Evolutionary conservation across 2,329 filamentous ascomycete genomes (phyloP).

Genomic region (Diplodia mutila): DNA sequence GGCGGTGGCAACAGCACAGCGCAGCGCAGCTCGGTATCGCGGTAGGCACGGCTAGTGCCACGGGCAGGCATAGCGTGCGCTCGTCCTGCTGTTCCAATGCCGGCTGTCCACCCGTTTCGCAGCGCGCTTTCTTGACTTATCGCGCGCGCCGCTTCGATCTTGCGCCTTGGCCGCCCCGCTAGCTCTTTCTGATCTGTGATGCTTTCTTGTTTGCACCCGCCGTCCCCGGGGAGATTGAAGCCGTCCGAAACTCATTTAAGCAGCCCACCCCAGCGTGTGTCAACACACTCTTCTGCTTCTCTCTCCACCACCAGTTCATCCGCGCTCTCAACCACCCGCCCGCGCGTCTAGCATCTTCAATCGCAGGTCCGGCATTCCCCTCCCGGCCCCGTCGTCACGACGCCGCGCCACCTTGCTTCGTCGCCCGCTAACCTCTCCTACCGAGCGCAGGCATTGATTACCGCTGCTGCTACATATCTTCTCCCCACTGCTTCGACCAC

Average conservation of each 20-base stretch:
- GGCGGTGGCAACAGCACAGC: conserved; percentile 7
- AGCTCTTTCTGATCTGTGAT: conserved; percentile 27
- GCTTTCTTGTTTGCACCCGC: conserved; percentile 22
- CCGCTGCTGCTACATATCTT: background rate
- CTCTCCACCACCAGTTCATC: conserved; percentile 17
- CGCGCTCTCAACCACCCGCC: background rate
- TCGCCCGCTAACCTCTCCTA: background rate
- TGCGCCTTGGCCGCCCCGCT: conserved; percentile 17
- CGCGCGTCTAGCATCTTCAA: conserved; percentile 23
- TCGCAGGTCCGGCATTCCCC: conserved; percentile 13
- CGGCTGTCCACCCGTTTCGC: conserved; percentile 4
- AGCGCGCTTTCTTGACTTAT: conserved; percentile 11
- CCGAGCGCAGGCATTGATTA: conserved; percentile 14
- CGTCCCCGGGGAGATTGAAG: conserved; percentile 22
- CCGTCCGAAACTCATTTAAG: conserved; percentile 25
- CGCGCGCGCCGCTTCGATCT: conserved; percentile 15
- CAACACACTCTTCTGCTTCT: conserved; percentile 11
- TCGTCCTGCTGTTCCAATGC: background rate
- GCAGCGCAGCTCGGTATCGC: background rate
- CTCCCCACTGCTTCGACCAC: conserved; percentile 1
- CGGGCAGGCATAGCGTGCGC: conserved; percentile 6
- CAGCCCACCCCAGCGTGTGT: conserved; percentile 15
- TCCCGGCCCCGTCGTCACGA: conserved; percentile 5
- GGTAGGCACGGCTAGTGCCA: conserved; percentile 5
- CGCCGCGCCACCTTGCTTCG: conserved; percentile 18